phyloP scores from a whole-genome alignment of 2,329 filamentous ascomycete genomes.

The Pestalotiopsis sp. region DNA sequence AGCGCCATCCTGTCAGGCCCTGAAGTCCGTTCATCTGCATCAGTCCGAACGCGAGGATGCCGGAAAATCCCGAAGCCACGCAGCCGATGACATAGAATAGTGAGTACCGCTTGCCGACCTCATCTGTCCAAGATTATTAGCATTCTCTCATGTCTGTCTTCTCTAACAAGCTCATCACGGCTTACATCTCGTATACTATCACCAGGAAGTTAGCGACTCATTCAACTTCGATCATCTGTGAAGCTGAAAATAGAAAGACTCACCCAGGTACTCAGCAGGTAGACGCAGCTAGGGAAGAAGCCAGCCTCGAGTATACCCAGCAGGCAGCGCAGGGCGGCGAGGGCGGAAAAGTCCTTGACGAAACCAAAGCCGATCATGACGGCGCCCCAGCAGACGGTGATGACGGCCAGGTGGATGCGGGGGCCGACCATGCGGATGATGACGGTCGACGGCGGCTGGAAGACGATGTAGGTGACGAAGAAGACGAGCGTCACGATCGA shows the following conservation, averaged over 20 bases:
- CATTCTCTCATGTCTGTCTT: background rate
- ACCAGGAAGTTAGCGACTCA: background rate
- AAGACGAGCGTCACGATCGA: constrained; percentile 73
- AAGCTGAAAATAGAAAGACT: background rate
- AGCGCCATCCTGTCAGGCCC: constrained; percentile 63
- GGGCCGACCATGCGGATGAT: constrained; percentile 69
- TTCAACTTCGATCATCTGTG: too few relatives aligned
- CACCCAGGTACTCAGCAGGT: constrained; percentile 52
- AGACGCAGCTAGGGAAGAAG: constrained; percentile 73
- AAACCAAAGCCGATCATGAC: constrained; percentile 71
- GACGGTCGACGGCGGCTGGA: constrained; percentile 73
- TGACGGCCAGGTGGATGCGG: constrained; percentile 54
- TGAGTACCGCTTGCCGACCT: constrained; percentile 71
- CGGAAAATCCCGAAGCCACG: constrained; percentile 66
- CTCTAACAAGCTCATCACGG: background rate
- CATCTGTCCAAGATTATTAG: constrained; percentile 42
- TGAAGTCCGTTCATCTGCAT: constrained; percentile 65
- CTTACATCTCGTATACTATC: constrained; percentile 65
- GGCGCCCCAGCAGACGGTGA: constrained; percentile 62
- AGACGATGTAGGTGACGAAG: constrained; percentile 73
- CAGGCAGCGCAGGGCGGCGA: constrained; percentile 59
- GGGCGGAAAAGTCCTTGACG: constrained; percentile 49
- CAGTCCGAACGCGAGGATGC: constrained; percentile 71
- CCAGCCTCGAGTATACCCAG: constrained; percentile 70
- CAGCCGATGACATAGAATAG: constrained; percentile 72